Evolutionary conservation across 192 early-diverging fungal genomes (phyloP), one percentile per base, ranked within the genome.

Genomic region (Coemansia sp.): DNA sequence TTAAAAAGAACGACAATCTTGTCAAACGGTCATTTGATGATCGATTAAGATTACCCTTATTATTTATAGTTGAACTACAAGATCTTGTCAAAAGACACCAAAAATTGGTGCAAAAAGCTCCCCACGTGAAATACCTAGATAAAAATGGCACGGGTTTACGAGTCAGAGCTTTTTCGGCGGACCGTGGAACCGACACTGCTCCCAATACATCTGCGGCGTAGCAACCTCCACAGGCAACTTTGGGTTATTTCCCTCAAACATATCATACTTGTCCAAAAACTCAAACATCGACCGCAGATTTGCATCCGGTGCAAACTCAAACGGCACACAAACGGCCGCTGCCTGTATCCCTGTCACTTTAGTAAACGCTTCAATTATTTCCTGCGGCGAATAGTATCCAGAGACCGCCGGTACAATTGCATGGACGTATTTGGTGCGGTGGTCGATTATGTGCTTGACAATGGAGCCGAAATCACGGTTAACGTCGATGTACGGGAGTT

Each of bases 311-410:
- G 62, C 35, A 19, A 51, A 41, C 15, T 55, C 41, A 19, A 60
- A 23, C 3, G 70, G 58, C 22, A 72, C 58, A 32, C 61, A n/a
- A 10, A 55, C 35, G 6, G 58, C 58, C 0, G 24, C 22, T 0
- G 70, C 50, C 23, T n/a, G n/a, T 32, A 72, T 55, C 1, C 63
- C 63, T 4, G 70, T 62, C 17, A 51, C 63, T 11, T 17, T 39
- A 21, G 63, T 66, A 47, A 72, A 60, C 14, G 70, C 70, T 2
- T 56, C 53, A 43, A 62, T 59, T 38, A 72, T 61, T 8, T 72
- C 58, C 6, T 25, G 41, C 0, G 63, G 59, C 23, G 70, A 72
- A 32, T 61, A 72, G 27, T 60, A 65, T 1, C 70, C 70, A 14
- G 63, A 61, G 4, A 29, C n/a, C 1, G 63, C 70, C 0, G 63